These are phyloP conservation scores for Metrosideros polymorpha DNA, from an alignment of 441 rosid species.

Conservation along the genomic window DNA sequence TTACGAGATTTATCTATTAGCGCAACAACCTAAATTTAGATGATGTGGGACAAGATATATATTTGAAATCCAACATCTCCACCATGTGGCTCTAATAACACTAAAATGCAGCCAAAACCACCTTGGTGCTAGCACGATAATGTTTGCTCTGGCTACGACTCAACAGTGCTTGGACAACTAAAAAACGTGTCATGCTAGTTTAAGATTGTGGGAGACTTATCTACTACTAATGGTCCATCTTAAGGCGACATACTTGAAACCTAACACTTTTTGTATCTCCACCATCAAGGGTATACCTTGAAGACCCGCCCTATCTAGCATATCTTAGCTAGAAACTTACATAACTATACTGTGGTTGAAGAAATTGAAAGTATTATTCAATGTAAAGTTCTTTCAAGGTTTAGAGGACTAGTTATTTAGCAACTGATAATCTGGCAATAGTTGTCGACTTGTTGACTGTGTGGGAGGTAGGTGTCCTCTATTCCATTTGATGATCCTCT, in stretches of 20 bases:
- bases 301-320: background rate
- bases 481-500: background rate
- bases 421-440: background rate
- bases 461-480: background rate
- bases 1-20: background rate
- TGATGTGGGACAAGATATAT: background rate
- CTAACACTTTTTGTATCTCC: background rate
- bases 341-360: background rate
- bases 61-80: background rate
- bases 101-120: background rate
- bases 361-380: background rate
- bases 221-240: fast-evolving
- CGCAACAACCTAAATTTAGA: background rate
- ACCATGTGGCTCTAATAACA: background rate
- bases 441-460: too few relatives aligned
- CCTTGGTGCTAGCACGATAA: background rate
- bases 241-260: background rate
- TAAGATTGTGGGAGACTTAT: background rate
- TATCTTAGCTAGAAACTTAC: background rate
- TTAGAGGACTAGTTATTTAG: background rate
- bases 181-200: background rate
- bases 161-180: background rate
- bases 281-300: background rate
- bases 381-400: background rate
- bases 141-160: background rate